Percentiles rank a stretch among this genome's conserved stretches.
These are phyloP conservation scores for Castanea mollissima DNA, from an alignment of 306 rosid species.

Conservation along the genomic window DNA sequence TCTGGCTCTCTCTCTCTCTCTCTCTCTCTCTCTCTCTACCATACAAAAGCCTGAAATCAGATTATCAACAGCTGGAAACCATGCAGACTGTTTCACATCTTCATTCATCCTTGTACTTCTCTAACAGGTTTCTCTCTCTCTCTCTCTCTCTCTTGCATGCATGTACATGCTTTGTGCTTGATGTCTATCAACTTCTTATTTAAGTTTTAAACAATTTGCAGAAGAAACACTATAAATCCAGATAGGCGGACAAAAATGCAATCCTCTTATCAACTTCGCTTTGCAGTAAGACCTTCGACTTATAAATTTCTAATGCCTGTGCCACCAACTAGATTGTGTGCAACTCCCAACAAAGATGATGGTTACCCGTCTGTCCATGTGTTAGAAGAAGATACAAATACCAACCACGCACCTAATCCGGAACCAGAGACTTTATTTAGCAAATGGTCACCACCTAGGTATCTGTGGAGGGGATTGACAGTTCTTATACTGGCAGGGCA, in stretches of 20 bases:
- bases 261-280: conserved; percentile 28
- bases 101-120: conserved; percentile 39
- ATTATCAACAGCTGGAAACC: conserved; percentile 21
- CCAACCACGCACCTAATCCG: conserved; percentile 48
- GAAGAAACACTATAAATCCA: conserved; percentile 37
- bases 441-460: conserved; percentile 87
- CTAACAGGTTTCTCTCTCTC: conserved; percentile 35
- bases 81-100: conserved; percentile 40
- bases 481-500: conserved; percentile 78
- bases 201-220: conserved; percentile 24
- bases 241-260: conserved; percentile 32
- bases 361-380: conserved; percentile 50
- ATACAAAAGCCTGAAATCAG: conserved; percentile 12
- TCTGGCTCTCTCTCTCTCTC: neutral
- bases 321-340: conserved; percentile 43
- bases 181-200: conserved; percentile 20
- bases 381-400: conserved; percentile 45
- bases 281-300: conserved; percentile 31
- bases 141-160: neutral
- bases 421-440: conserved; percentile 35
- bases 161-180: neutral
- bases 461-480: conserved; percentile 88
- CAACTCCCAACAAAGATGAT: conserved; percentile 48
- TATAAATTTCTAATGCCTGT: conserved; percentile 14
- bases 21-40: neutral